phyloP scores from a whole-genome alignment of 345 rosid genomes.

The Lepidium didymum region DNA sequence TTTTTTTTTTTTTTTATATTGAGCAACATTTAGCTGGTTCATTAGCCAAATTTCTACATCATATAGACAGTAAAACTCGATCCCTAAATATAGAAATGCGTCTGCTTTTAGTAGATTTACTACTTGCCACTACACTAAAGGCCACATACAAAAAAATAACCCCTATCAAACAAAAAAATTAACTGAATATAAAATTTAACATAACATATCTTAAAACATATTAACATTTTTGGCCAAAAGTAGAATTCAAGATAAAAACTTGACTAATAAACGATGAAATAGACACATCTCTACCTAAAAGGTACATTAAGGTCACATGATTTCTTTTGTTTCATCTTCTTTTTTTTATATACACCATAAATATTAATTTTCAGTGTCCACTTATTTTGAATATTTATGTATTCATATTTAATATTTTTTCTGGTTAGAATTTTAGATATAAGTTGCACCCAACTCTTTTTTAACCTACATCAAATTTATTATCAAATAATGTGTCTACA shows the following conservation, averaged over 20 bases:
- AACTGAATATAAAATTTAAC: too few species aligned
- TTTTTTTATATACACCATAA: neutral
- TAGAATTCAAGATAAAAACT: neutral
- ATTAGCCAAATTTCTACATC: too few species aligned
- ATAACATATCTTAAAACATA: too few species aligned
- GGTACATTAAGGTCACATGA: neutral
- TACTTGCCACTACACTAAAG: too few species aligned
- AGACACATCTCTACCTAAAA: neutral
- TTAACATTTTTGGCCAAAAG: constrained; percentile 12
- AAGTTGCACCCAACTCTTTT: neutral
- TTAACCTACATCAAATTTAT: neutral
- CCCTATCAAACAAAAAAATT: too few species aligned
- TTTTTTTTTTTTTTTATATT: too few species aligned
- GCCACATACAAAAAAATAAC: too few species aligned
- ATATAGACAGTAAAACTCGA: too few species aligned
- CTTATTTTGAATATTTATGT: neutral
- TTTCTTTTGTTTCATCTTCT: neutral
- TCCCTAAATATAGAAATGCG: too few species aligned
- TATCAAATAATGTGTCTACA: too few species aligned
- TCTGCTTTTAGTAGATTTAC: too few species aligned
- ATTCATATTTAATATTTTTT: neutral
- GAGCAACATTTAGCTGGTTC: too few species aligned
- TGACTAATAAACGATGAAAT: neutral
- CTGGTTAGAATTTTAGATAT: neutral
- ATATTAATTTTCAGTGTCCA: neutral